Base-by-base conservation (phyloP, 805 yeast genomes). In the Debaryomyces tyrocola region DNA sequence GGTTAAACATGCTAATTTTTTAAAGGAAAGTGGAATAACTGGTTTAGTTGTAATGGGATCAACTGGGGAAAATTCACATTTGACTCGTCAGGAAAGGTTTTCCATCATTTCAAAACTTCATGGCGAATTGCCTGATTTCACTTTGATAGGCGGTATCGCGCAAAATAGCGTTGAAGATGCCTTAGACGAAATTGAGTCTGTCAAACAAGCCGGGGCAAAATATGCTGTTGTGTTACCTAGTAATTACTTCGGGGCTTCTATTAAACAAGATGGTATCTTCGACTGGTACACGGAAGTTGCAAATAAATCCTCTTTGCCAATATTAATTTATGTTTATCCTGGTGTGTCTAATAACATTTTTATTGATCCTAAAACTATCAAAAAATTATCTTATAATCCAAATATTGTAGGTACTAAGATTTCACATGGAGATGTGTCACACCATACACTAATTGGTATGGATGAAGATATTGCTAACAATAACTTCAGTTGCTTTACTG, bases 31-130 rank as follows among this genome's bases (percentile, higher is more conserved):
- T 48, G 83, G 83, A 8, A 73, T 79, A 46, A 52, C 59, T 38
- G 84, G 84, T 20, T 59, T 74, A 3, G 78, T 77, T 11, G 54
- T 78, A 6, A 65, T 77, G 56, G 84, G 84, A 5, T 76, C 82
- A 31, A 79, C 82, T 12, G 84, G 84, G 33, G 84, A 79, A 56
- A 74, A 75, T 49, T 76, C 77, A 33, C 81, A 78, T 52, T 60
- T 78, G 52, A 70, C 81, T 9, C 63, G 71, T 43, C 51, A 57
- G 36, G 84, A 79, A 61, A 66, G 83, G 50, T 59, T 59, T 11
- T 46, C 61, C 5, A 53, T 72, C 8, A 62, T 73, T 21, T 50
- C 57, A 17, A 49, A 58, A 10, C 48, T 76, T 40, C 74, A 63
- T 38, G 64, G 61, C 3, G 69, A 58, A 4, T 64, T 79, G 4